Percentiles rank a stretch among this genome's conserved stretches.
Evolutionary conservation across 306 rosid species (phyloP).

Genomic region (Acmispon strigosus): DNA sequence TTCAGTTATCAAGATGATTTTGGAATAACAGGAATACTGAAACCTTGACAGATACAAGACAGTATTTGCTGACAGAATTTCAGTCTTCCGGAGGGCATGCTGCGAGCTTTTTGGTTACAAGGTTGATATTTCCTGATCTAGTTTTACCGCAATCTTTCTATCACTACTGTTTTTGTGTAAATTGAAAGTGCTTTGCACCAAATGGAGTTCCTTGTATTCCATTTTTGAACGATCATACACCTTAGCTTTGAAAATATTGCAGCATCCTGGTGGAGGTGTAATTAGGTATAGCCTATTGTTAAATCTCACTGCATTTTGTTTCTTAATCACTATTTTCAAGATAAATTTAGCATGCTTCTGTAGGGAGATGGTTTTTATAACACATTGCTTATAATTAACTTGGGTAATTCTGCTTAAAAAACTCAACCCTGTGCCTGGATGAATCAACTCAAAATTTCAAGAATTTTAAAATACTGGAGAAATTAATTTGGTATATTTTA

Average conservation of each 20-base stretch:
- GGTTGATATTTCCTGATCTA: constrained; percentile 39
- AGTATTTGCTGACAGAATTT: constrained; percentile 93
- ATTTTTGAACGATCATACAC: background rate
- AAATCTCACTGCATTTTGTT: background rate
- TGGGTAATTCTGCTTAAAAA: background rate
- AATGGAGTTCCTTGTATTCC: constrained; percentile 10
- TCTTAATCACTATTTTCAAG: constrained; percentile 6
- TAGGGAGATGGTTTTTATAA: constrained; percentile 2
- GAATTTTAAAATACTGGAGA: too few species aligned
- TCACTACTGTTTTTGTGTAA: background rate
- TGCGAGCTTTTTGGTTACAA: constrained; percentile 99
- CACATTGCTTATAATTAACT: constrained; percentile 4
- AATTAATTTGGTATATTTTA: too few species aligned
- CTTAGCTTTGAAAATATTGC: background rate
- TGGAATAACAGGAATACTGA: constrained; percentile 24
- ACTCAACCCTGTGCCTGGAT: too few species aligned
- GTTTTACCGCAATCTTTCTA: background rate
- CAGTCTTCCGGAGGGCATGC: constrained; percentile 93
- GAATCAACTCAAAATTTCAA: too few species aligned
- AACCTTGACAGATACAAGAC: constrained; percentile 79
- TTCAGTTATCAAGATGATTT: constrained; percentile 2
- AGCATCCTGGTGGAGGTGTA: background rate
- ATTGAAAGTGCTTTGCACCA: constrained; percentile 3
- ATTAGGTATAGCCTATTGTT: background rate
- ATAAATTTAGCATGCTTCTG: constrained; percentile 11